Evolutionary conservation across 1,284 basidiomycete genomes (phyloP).

Genomic region (Naganishia liquefaciens): DNA sequence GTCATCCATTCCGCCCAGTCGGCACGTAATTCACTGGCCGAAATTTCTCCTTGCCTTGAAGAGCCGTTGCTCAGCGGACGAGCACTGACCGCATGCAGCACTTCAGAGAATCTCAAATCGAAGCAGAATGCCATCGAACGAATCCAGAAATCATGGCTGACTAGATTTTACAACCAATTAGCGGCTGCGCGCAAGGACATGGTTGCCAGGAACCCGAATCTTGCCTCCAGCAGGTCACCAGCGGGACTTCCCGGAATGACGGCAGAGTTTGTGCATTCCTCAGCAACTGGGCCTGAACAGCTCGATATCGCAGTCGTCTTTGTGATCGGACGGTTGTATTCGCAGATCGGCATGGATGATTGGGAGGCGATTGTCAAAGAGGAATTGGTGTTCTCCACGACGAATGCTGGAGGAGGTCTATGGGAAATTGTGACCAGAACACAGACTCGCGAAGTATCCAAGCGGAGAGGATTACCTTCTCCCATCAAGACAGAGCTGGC

Average conservation of each 20-base stretch:
- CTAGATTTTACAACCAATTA: slow-evolving; percentile 17
- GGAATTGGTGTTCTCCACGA: background rate
- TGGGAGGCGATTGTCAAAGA: slow-evolving; percentile 8
- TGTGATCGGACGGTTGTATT: slow-evolving; percentile 10
- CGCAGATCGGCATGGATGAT: slow-evolving; percentile 9
- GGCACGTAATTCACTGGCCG: too few species aligned
- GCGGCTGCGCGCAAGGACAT: slow-evolving; percentile 6
- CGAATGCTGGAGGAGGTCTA: slow-evolving; percentile 4
- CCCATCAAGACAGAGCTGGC: background rate
- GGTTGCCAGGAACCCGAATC: background rate
- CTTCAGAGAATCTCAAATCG: background rate
- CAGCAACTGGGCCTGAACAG: background rate
- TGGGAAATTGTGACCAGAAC: slow-evolving; percentile 7
- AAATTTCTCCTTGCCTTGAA: background rate
- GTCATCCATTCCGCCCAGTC: background rate
- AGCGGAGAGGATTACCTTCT: background rate
- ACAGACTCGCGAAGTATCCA: background rate
- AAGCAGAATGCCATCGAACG: background rate
- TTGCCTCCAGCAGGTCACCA: slow-evolving; percentile 2
- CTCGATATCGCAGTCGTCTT: slow-evolving; percentile 8
- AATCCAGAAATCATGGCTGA: slow-evolving; percentile 17
- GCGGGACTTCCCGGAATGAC: slow-evolving; percentile 12
- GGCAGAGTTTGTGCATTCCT: slow-evolving; percentile 2
- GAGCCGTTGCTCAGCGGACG: slow-evolving; percentile 10
- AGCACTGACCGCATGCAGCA: background rate